Evolutionary conservation across 768 basidiomycete genomes (phyloP).

Genomic region (Dendrothele bispora): DNA sequence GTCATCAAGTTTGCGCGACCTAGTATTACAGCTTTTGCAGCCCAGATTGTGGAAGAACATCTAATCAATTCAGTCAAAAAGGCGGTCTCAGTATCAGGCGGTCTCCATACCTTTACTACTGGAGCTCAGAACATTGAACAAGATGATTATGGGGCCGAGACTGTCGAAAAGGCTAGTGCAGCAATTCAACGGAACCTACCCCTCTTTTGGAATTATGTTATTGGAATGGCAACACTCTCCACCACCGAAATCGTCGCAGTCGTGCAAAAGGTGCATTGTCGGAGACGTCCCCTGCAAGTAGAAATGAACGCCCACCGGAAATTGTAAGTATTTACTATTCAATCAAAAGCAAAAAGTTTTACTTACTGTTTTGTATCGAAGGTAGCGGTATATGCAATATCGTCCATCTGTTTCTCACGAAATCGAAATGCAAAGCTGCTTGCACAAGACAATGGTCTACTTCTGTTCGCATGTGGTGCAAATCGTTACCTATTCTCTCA

Average conservation of each 20-base stretch:
- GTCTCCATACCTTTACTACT: slow-evolving; percentile 17
- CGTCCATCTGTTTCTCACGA: neutral
- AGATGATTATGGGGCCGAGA: neutral
- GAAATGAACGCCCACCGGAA: slow-evolving; percentile 1
- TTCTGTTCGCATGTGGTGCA: neutral
- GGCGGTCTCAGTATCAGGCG: slow-evolving; percentile 15
- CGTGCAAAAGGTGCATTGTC: neutral
- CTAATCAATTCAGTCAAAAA: slow-evolving; percentile 18
- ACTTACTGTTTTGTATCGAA: neutral
- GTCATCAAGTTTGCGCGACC: slow-evolving; percentile 19
- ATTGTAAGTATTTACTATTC: neutral
- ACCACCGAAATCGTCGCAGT: neutral
- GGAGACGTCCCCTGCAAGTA: neutral
- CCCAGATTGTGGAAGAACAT: slow-evolving; percentile 20
- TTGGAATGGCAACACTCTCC: neutral
- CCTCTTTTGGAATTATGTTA: neutral
- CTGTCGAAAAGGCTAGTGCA: neutral
- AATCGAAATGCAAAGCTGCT: slow-evolving; percentile 2
- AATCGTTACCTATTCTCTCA: slow-evolving; percentile 9
- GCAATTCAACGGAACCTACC: neutral
- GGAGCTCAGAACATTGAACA: slow-evolving; percentile 4
- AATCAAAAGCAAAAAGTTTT: neutral
- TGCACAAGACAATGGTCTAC: neutral
- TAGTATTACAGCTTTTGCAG: slow-evolving; percentile 29
- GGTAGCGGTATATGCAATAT: slow-evolving; percentile 1